phyloP scores from a whole-genome alignment of 2,329 filamentous ascomycete species.

The Venturia pyrina region DNA sequence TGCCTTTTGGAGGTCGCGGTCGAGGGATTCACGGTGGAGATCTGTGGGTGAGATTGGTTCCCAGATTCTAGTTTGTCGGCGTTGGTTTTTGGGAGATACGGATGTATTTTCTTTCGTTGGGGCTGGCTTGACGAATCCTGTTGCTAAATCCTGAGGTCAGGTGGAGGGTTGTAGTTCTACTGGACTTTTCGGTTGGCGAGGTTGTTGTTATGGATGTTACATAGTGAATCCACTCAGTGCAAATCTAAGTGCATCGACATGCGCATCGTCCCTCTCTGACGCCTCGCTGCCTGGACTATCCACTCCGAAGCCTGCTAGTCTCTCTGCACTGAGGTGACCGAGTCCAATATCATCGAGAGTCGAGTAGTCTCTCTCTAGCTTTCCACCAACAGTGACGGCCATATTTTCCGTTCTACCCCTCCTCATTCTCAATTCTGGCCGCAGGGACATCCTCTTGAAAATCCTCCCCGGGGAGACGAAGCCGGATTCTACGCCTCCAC shows the following conservation, averaged over 20 bases:
- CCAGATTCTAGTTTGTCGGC: neutral
- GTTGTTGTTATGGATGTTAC: neutral
- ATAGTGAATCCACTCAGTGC: neutral
- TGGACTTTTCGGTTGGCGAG: too few relatives aligned
- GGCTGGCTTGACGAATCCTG: neutral
- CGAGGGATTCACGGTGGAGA: neutral
- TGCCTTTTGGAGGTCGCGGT: neutral
- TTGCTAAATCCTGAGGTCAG: too few relatives aligned
- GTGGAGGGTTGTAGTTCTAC: neutral
- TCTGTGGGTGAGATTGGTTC: neutral
- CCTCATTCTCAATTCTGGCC: neutral
- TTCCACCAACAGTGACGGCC: neutral
- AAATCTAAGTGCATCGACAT: neutral
- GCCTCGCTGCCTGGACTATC: neutral
- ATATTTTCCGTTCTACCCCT: neutral
- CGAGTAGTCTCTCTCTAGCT: neutral
- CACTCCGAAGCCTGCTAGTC: neutral
- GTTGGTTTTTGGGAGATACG: neutral
- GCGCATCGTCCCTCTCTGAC: neutral
- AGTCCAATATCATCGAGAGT: neutral
- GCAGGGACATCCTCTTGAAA: neutral
- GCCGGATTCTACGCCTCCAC: too few relatives aligned
- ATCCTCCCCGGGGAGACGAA: neutral
- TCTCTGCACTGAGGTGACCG: neutral
- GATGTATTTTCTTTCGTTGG: neutral